Base-by-base conservation (phyloP, 495 filamentous ascomycete species). In the Penicillium longicatenatum region DNA sequence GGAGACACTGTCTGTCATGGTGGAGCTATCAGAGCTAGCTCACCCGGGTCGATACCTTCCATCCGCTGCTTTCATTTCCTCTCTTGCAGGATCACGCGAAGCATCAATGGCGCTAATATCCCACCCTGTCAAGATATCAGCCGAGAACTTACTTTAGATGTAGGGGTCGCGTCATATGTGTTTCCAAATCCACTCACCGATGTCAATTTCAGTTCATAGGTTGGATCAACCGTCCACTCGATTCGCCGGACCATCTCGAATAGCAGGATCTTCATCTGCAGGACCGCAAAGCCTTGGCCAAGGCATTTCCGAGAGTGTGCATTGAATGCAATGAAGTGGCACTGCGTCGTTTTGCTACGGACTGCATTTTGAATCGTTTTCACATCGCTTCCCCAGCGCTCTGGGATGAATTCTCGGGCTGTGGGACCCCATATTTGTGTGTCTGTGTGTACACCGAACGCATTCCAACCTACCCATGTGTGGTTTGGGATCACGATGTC, bases 401-500 rank as follows among this genome's bases (percentile, higher is more conserved):
- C 66, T 0, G 75, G 74, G 4, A 45, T 55, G 41, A 78, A 75
- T 3, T 63, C 65, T 3, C 59, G 29, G 4, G 71, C 70, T 35
- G 64, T 59, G 1, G 30, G 6, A 0, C 74, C 74, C 74, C 74
- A 78, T 24, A 67, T 51, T 0, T 20, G 35, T 2, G 55, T 48
- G 48, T 73, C 66, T 9, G 65, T 67, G 37, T 76, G 72, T 12
- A 70, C 68, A 8, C 65, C 64, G 51, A 66, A 72, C 0, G 69
- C 68, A 49, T 73, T 75, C 67, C 70, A 78, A 1, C 70, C 74
- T 9, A 75, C 58, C 60, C 65, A 73, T 1, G 71, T 72, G 17
- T 64, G 70, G 26, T 59, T 58, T 0, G 65, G 70, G 14, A 78
- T 70, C 2, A 52, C 19, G 8, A 78, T 52, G 8, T 64, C 46